Conservation (phyloP, 805 yeast genomes). For the Metschnikowia picachoensis region DNA sequence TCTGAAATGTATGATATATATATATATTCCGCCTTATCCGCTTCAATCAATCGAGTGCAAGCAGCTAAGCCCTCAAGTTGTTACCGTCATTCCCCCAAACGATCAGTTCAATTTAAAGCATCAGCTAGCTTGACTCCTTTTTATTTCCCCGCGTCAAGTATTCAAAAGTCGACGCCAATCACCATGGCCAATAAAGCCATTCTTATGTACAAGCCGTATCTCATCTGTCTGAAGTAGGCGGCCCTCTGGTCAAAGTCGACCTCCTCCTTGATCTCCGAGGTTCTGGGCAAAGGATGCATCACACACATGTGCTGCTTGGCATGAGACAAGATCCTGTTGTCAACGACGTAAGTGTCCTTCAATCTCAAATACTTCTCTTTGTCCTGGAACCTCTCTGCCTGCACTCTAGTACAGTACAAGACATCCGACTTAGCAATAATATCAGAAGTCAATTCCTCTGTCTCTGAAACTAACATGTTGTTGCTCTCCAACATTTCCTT, state of each 20-base stretch:
- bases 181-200: slow-evolving; percentile 99
- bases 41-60: neutral
- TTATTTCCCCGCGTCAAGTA: slow-evolving; percentile 4
- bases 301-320: slow-evolving; percentile 99
- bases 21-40: neutral
- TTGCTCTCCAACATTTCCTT: slow-evolving; percentile 59
- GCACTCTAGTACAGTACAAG: slow-evolving; percentile 95
- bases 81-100: slow-evolving; percentile 20
- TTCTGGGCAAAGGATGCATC: slow-evolving; percentile 98
- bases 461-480: slow-evolving; percentile 71
- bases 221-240: slow-evolving; percentile 99
- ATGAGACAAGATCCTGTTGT: slow-evolving; percentile 81
- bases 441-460: slow-evolving; percentile 74
- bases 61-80: neutral
- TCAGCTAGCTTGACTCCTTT: neutral
- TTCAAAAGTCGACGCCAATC: slow-evolving; percentile 81
- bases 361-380: slow-evolving; percentile 76
- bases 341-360: slow-evolving; percentile 88
- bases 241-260: slow-evolving; percentile 99
- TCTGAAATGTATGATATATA: neutral
- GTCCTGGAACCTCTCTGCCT: slow-evolving; percentile 88
- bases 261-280: slow-evolving; percentile 93
- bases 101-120: neutral
- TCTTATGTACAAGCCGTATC: slow-evolving; percentile 95
- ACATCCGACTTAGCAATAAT: slow-evolving; percentile 90